These are phyloP conservation scores for Fomitopsis palustris DNA, from an alignment of 1,284 basidiomycete genomes.

Conservation along the genomic window DNA sequence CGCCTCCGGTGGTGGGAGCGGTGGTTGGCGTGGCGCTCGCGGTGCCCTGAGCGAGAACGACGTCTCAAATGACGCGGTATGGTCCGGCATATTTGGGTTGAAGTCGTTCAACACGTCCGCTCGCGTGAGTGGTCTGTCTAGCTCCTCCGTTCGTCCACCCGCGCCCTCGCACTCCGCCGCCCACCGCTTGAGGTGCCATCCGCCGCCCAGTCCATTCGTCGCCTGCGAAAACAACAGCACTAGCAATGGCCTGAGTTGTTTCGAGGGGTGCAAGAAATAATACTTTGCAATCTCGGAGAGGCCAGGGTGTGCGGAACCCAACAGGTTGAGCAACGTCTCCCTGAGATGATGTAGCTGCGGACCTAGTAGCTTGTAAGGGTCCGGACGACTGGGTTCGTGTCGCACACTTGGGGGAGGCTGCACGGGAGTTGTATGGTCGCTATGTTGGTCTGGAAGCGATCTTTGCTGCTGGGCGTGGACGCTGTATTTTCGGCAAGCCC, in stretches of 20 bases:
- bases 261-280: slow-evolving; percentile 88
- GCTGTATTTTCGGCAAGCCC: slow-evolving; percentile 26
- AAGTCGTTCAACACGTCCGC: slow-evolving; percentile 81
- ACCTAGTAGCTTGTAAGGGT: slow-evolving; percentile 70
- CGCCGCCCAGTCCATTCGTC: slow-evolving; percentile 74
- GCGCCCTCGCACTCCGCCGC: slow-evolving; percentile 42
- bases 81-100: slow-evolving; percentile 78
- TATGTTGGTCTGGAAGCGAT: slow-evolving; percentile 15
- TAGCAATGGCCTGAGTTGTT: slow-evolving; percentile 88
- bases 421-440: slow-evolving; percentile 11
- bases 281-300: slow-evolving; percentile 89
- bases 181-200: slow-evolving; percentile 47
- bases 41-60: slow-evolving; percentile 44
- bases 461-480: slow-evolving; percentile 26
- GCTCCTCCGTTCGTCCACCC: slow-evolving; percentile 41
- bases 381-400: slow-evolving; percentile 31
- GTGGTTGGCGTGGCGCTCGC: slow-evolving; percentile 35
- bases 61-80: slow-evolving; percentile 50
- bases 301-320: slow-evolving; percentile 87
- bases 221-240: slow-evolving; percentile 91
- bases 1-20: slow-evolving; percentile 35
- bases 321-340: slow-evolving; percentile 71
- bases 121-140: slow-evolving; percentile 71
- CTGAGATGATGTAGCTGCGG: slow-evolving; percentile 77
- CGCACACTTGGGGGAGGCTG: slow-evolving; percentile 11